Evolutionary conservation across 1,284 basidiomycete genomes (phyloP).

Genomic region (Malassezia japonica): DNA sequence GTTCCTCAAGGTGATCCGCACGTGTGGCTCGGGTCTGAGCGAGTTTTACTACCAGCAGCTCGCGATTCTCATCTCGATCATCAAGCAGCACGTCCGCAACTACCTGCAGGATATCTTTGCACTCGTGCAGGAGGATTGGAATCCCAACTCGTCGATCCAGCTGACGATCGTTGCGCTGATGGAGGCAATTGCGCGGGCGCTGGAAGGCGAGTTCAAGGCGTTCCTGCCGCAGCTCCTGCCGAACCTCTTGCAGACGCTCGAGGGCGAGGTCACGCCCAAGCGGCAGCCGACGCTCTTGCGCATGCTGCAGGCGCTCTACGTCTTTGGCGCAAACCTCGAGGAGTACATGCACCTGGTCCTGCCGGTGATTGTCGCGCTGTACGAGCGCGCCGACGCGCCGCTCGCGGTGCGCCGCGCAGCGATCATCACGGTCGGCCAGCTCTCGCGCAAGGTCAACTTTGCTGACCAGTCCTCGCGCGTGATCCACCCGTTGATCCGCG

Average conservation of each 20-base stretch:
- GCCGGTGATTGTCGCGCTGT: constrained; percentile 83
- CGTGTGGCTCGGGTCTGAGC: constrained; percentile 63
- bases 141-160: constrained; percentile 63
- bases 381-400: constrained; percentile 72
- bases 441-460: constrained; percentile 90
- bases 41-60: constrained; percentile 95
- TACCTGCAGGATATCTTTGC: constrained; percentile 46
- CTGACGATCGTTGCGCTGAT: constrained; percentile 86
- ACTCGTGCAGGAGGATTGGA: constrained; percentile 46
- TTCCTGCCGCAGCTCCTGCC: constrained; percentile 89
- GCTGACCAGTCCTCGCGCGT: constrained; percentile 97
- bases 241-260: constrained; percentile 72
- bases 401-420: constrained; percentile 73
- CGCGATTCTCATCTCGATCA: constrained; percentile 87
- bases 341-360: constrained; percentile 96
- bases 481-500: constrained; percentile 85
- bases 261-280: constrained; percentile 40
- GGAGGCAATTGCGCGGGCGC: constrained; percentile 84
- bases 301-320: constrained; percentile 81
- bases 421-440: constrained; percentile 78
- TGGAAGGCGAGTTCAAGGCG: constrained; percentile 96
- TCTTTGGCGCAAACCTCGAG: constrained; percentile 92
- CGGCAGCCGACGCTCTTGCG: constrained; percentile 69
- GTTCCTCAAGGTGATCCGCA: constrained; percentile 76
- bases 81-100: constrained; percentile 94